Evolutionary conservation across 306 rosid species (phyloP), one percentile per base, ranked within the genome.

Genomic region (Inga oerstediana): DNA sequence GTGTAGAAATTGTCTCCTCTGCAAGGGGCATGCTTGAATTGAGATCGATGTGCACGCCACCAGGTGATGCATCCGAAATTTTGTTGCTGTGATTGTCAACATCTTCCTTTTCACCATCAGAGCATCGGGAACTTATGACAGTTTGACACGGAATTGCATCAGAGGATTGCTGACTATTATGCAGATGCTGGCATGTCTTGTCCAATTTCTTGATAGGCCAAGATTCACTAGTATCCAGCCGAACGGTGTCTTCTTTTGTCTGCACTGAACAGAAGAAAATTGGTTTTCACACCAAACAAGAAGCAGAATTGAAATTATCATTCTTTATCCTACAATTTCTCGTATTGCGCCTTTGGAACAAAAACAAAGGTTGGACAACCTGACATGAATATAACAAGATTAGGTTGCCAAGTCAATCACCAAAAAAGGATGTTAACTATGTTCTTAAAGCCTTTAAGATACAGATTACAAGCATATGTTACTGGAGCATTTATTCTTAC

Each of bases 251-350:
- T 85, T 88, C 97, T 87, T 88, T 87, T 88, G 90, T 84, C 97
- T 93, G 94, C 92, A 87, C 93, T 91, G 93, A 87, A 91, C 88
- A 84, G 86, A 85, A 64, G 61, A 76, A 72, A 86, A 76, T 84
- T 85, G 75, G 88, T 77, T 88, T 90, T 90, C 85, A 93, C 92
- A 91, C 89, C 39, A 65, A 65, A 62, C 27, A 24, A 62, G 37
- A 62, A 62, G 37, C 35, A 27, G 68, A 62, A 62, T 4, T 24
- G 68, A 24, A 9, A 62, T 62, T 62, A 12, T 24, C 16, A 12
- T 22, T 10, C 37, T 62, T 22, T 62, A 62, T 9, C 37, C 35
- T 27, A 62, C 37, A 27, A 62, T 62, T 62, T 27, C 37, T 20
- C 8, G 7, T 27, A 62, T 24, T 62, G 17, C 68, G 24, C 16